Conservation (phyloP, 2,329 filamentous ascomycete species). For the Penicillium paneum region DNA sequence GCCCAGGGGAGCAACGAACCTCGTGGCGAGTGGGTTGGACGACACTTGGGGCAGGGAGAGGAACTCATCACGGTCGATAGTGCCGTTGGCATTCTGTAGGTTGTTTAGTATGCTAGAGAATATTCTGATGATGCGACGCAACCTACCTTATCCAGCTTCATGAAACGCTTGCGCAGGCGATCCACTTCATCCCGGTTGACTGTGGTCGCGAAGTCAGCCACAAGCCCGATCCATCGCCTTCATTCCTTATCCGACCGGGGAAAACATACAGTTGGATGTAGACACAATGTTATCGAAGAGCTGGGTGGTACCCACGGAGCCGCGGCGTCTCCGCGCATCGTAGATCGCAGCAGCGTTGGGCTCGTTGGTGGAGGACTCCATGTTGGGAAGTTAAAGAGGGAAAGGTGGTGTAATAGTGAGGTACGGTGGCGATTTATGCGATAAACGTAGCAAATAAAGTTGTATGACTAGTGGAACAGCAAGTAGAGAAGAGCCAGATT, state of each 20-base stretch:
- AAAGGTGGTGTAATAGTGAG: background rate
- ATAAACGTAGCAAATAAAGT: background rate
- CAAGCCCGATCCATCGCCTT: background rate
- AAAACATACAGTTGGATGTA: slow-evolving; percentile 81
- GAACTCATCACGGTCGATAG: slow-evolving; percentile 98
- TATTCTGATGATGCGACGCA: background rate
- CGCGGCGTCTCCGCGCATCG: slow-evolving; percentile 43
- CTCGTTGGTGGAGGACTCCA: slow-evolving; percentile 30
- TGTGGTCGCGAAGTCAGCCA: slow-evolving; percentile 40
- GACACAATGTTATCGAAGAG: slow-evolving; percentile 95
- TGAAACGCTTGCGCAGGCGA: slow-evolving; percentile 91
- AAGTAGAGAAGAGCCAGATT: background rate
- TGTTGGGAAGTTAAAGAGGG: slow-evolving; percentile 15
- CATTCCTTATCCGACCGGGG: background rate
- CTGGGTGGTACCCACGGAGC: slow-evolving; percentile 53
- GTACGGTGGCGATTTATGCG: background rate
- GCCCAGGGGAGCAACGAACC: slow-evolving; percentile 52
- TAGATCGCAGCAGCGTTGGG: slow-evolving; percentile 46
- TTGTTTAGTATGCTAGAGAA: background rate
- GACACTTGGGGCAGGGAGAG: slow-evolving; percentile 95
- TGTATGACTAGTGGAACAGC: background rate
- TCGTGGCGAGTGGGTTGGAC: slow-evolving; percentile 93
- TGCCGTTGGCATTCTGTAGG: slow-evolving; percentile 86
- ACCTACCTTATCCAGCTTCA: slow-evolving; percentile 94
- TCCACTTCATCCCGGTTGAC: slow-evolving; percentile 98